Percentiles rank a stretch among this genome's conserved stretches.
Evolutionary conservation across 1,284 basidiomycete species (phyloP).

Genomic region (Trametes polyzona): DNA sequence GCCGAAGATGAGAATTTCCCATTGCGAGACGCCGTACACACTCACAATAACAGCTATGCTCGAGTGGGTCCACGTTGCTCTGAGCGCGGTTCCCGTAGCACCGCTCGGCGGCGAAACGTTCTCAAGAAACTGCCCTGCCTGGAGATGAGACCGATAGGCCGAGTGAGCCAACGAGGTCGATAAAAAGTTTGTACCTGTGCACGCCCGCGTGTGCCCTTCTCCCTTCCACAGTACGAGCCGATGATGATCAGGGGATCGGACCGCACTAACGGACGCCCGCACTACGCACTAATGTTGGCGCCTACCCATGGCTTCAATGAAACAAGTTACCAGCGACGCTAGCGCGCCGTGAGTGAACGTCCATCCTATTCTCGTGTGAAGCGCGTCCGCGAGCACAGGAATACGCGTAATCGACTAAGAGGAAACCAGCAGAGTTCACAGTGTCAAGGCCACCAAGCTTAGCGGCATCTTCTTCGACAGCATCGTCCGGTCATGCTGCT

Average conservation of each 20-base stretch:
- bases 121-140: no score
- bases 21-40: no score
- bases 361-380: not conserved
- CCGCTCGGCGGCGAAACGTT: not conserved
- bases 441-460: slow-evolving; percentile 30
- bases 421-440: not conserved
- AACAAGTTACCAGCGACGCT: not conserved
- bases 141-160: not conserved
- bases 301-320: not conserved
- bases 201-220: not conserved
- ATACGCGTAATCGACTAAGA: not conserved
- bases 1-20: no score
- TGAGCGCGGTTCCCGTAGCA: not conserved
- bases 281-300: not conserved
- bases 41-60: not conserved
- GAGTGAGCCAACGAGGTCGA: no score
- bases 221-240: not conserved
- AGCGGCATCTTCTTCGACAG: slow-evolving; percentile 43
- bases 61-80: not conserved
- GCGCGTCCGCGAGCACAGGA: not conserved
- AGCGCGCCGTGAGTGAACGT: not conserved
- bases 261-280: not conserved
- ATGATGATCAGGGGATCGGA: not conserved
- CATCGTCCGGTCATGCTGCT: slow-evolving; percentile 41
- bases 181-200: no score